Conservation (phyloP, 495 filamentous ascomycete genomes). For the Aspergillus biplanus region DNA sequence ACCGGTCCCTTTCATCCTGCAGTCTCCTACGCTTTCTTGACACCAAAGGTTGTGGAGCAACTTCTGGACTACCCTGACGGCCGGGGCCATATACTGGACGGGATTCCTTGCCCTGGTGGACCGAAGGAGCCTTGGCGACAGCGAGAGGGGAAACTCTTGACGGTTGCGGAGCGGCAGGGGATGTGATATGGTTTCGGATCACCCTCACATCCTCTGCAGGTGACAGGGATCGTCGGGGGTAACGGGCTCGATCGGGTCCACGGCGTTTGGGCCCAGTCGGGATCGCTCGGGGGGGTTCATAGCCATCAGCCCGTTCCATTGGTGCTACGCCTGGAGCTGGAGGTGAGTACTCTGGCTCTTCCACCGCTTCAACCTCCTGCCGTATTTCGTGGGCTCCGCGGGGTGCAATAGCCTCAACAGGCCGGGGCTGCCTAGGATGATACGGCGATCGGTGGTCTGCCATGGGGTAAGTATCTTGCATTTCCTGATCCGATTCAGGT, state of each 20-base stretch:
- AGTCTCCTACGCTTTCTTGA: constrained; percentile 55
- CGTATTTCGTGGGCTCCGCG: constrained; percentile 28
- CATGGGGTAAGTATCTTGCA: constrained; percentile 52
- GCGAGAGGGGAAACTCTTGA: constrained; percentile 79
- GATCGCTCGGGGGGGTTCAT: constrained; percentile 30
- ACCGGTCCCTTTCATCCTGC: constrained; percentile 36
- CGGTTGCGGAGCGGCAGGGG: constrained; percentile 80
- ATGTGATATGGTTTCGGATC: constrained; percentile 64
- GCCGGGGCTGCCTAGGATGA: constrained; percentile 35
- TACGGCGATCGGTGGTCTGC: constrained; percentile 42
- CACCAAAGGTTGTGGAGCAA: constrained; percentile 34
- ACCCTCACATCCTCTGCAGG: constrained; percentile 48
- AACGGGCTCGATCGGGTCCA: constrained; percentile 25
- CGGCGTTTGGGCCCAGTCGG: constrained; percentile 26
- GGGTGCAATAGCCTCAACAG: constrained; percentile 23
- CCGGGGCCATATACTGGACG: constrained; percentile 32
- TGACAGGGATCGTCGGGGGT: constrained; percentile 30
- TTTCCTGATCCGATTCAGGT: constrained; percentile 50
- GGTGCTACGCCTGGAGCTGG: constrained; percentile 47
- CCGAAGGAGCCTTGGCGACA: constrained; percentile 60
- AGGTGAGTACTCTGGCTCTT: constrained; percentile 57
- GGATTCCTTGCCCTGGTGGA: constrained; percentile 36
- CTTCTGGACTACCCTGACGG: constrained; percentile 44
- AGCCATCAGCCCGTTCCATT: constrained; percentile 32
- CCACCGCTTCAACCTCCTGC: constrained; percentile 34